Percentiles rank a stretch among this genome's conserved stretches.
Conservation (phyloP, 495 filamentous ascomycete genomes). For the Penicillium samsonianum region DNA sequence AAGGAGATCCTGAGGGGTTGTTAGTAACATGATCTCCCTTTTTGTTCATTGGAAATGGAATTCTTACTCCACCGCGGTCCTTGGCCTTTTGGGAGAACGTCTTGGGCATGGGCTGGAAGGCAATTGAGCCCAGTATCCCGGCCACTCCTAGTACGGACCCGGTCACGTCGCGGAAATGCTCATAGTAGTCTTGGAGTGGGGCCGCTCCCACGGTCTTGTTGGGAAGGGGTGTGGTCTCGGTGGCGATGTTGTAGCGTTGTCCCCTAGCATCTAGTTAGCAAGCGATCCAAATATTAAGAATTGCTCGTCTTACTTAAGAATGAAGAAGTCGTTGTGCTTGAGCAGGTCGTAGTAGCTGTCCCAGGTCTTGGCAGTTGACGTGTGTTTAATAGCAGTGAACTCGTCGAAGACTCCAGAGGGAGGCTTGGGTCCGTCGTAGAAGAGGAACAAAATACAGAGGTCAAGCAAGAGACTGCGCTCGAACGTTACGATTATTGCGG, state of each 20-base stretch:
- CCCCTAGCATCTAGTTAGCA: constrained; percentile 31
- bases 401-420: constrained; percentile 56
- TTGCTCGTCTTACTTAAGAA: constrained; percentile 34
- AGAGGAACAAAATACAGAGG: constrained; percentile 63
- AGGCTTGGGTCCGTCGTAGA: constrained; percentile 60
- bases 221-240: constrained; percentile 58
- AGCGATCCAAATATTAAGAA: not conserved
- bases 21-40: constrained; percentile 4
- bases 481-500: constrained; percentile 55
- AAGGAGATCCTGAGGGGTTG: constrained; percentile 46
- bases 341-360: constrained; percentile 54
- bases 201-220: constrained; percentile 38
- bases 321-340: constrained; percentile 41
- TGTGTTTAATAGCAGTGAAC: constrained; percentile 53
- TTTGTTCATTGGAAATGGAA: not conserved
- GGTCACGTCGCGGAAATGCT: constrained; percentile 53
- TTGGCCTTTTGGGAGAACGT: constrained; percentile 48
- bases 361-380: constrained; percentile 51
- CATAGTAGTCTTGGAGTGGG: constrained; percentile 49
- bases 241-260: constrained; percentile 56
- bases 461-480: constrained; percentile 52
- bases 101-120: constrained; percentile 59
- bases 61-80: constrained; percentile 46
- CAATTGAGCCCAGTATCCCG: constrained; percentile 52
- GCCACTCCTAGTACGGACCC: constrained; percentile 44